Percentiles rank a stretch among this genome's conserved stretches.
These are phyloP conservation scores for Aspergillus melleus DNA, from an alignment of 2,329 filamentous ascomycete genomes.

Conservation along the genomic window DNA sequence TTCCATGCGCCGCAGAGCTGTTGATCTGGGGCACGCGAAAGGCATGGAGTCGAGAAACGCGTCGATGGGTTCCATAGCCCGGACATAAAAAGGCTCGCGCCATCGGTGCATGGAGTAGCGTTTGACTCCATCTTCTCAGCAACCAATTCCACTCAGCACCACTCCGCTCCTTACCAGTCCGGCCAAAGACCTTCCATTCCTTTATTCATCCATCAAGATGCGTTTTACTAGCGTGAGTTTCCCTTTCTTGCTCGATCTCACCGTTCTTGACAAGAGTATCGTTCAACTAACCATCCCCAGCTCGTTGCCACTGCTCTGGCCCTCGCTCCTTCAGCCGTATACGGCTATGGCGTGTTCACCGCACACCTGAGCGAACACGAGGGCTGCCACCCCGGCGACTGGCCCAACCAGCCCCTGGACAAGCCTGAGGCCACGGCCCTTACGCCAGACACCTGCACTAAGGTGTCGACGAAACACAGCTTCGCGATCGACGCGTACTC, in stretches of 20 bases:
- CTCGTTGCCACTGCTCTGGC: conserved; percentile 15
- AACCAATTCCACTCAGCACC: neutral
- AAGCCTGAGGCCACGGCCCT: neutral
- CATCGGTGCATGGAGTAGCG: neutral
- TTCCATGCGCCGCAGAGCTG: neutral
- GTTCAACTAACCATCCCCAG: neutral
- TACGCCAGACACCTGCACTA: conserved; percentile 13
- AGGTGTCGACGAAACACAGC: conserved; percentile 18
- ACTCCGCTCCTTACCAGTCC: neutral
- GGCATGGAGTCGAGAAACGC: neutral
- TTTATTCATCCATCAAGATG: conserved; percentile 7
- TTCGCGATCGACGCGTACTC: conserved; percentile 17
- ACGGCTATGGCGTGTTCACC: conserved; percentile 14
- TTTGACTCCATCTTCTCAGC: neutral
- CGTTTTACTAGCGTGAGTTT: conserved; percentile 15
- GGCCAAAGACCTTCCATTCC: neutral
- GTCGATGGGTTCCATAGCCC: neutral
- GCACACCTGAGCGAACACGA: conserved; percentile 14
- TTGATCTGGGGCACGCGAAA: neutral
- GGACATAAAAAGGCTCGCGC: neutral
- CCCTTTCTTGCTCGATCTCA: neutral
- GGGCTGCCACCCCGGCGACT: conserved; percentile 7
- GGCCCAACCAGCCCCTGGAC: neutral
- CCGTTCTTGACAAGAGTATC: neutral
- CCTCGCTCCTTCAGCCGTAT: conserved; percentile 12